phyloP scores from a whole-genome alignment of 1,284 basidiomycete genomes.

The Jaminaea rosea region DNA sequence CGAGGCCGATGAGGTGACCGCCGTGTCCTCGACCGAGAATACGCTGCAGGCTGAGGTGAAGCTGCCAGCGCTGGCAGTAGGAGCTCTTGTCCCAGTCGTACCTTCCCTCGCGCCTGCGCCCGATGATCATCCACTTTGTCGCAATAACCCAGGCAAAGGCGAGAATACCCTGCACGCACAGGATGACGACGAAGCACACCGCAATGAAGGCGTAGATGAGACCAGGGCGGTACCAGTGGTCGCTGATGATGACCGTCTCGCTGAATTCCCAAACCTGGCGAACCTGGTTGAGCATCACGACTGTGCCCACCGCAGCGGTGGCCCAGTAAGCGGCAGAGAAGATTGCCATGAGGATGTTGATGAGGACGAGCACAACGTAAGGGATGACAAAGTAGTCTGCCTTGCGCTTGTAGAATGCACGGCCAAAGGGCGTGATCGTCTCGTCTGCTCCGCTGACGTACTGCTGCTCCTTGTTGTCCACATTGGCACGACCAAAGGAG shows the following conservation, averaged over 20 bases:
- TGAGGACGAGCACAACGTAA: constrained; percentile 42
- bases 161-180: constrained; percentile 32
- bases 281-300: constrained; percentile 38
- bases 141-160: constrained; percentile 40
- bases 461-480: constrained; percentile 24
- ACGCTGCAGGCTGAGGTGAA: constrained; percentile 40
- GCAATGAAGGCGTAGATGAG: constrained; percentile 40
- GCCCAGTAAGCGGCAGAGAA: constrained; percentile 45
- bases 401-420: constrained; percentile 45
- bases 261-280: constrained; percentile 23
- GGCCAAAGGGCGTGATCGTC: constrained; percentile 46
- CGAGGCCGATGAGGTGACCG: constrained; percentile 40
- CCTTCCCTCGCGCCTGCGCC: constrained; percentile 42
- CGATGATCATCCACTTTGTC: constrained; percentile 45
- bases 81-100: constrained; percentile 48
- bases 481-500: constrained; percentile 40
- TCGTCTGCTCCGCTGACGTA: constrained; percentile 22
- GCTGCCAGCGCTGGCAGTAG: constrained; percentile 47
- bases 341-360: constrained; percentile 41
- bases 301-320: constrained; percentile 38
- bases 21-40: constrained; percentile 39
- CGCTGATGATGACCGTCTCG: constrained; percentile 28
- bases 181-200: constrained; percentile 38
- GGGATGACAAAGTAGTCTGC: constrained; percentile 47
- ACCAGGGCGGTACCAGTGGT: constrained; percentile 46